A percentile compares a stretch with the other conserved stretches of the same genome.
These are phyloP conservation scores for Sedum album DNA, from an alignment of 164 flowering plant genomes.

Conservation along the genomic window DNA sequence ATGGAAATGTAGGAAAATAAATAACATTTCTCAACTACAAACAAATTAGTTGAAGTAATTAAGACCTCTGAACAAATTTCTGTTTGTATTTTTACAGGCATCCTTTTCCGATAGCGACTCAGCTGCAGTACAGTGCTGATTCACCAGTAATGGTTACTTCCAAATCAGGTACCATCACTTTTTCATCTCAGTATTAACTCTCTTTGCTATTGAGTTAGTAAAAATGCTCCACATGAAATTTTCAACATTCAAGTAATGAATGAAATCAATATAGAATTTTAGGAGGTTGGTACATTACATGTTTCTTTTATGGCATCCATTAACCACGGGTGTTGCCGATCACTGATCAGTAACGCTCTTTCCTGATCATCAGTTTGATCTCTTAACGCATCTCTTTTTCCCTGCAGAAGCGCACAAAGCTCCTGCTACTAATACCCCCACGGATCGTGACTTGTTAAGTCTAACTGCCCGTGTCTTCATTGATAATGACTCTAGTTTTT, in stretches of 20 bases:
- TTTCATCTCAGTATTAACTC: neutral
- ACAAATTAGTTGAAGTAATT: constrained; percentile 2
- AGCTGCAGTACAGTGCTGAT: neutral
- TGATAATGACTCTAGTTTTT: constrained; percentile 14
- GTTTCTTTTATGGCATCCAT: neutral
- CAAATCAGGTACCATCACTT: neutral
- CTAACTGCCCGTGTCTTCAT: constrained; percentile 29
- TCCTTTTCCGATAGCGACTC: neutral
- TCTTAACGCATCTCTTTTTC: constrained; percentile 15
- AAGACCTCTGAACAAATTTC: neutral
- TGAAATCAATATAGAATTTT: neutral
- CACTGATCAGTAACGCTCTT: neutral
- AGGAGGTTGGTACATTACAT: neutral
- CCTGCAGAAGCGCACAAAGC: constrained; percentile 9
- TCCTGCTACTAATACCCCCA: constrained; percentile 31
- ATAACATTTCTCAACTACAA: neutral
- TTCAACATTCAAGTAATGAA: neutral
- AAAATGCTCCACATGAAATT: neutral
- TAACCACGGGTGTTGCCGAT: neutral
- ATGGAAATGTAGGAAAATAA: neutral
- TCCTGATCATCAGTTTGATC: neutral
- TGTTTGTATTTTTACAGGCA: neutral
- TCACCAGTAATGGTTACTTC: neutral
- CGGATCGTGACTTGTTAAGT: constrained; percentile 57
- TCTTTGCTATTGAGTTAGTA: neutral